A percentile compares a stretch with the other conserved stretches of the same genome.
These are phyloP conservation scores for Trametes sanguinea DNA, from an alignment of 768 basidiomycete species.

Conservation along the genomic window DNA sequence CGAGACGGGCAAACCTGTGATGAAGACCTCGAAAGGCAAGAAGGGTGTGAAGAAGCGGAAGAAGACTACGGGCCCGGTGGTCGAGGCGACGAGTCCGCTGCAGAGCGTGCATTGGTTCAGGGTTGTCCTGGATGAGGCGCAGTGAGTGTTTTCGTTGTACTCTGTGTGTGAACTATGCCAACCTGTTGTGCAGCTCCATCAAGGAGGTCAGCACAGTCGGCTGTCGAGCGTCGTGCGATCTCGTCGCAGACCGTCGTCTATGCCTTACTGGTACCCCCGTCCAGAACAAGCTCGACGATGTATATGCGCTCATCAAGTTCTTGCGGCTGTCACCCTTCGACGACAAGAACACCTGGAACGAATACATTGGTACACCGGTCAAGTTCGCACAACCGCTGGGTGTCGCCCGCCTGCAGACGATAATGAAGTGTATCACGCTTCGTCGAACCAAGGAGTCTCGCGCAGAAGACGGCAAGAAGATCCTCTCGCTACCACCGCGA, in stretches of 20 bases:
- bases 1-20: slow-evolving; percentile 62
- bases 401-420: slow-evolving; percentile 89
- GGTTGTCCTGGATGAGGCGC: slow-evolving; percentile 91
- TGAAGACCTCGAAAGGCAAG: slow-evolving; percentile 64
- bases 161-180: not conserved
- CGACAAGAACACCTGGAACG: slow-evolving; percentile 91
- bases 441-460: slow-evolving; percentile 94
- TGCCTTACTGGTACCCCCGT: slow-evolving; percentile 98
- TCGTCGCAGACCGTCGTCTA: slow-evolving; percentile 89
- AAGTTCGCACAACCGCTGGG: slow-evolving; percentile 90
- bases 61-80: slow-evolving; percentile 38
- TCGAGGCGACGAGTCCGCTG: slow-evolving; percentile 71
- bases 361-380: slow-evolving; percentile 89
- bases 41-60: slow-evolving; percentile 70
- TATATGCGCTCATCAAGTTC: slow-evolving; percentile 97
- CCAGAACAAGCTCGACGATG: slow-evolving; percentile 98
- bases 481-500: slow-evolving; percentile 89
- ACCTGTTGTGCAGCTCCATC: slow-evolving; percentile 69
- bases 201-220: slow-evolving; percentile 95
- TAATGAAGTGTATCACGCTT: slow-evolving; percentile 96
- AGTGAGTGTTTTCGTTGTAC: slow-evolving; percentile 58
- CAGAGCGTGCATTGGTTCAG: slow-evolving; percentile 97
- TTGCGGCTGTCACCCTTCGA: slow-evolving; percentile 89
- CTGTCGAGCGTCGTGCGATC: slow-evolving; percentile 92
- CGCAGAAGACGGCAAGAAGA: slow-evolving; percentile 75